A percentile compares a stretch with the other conserved stretches of the same genome.
Evolutionary conservation across 2,329 filamentous ascomycete species (phyloP).

Genomic region (Apiospora marii): DNA sequence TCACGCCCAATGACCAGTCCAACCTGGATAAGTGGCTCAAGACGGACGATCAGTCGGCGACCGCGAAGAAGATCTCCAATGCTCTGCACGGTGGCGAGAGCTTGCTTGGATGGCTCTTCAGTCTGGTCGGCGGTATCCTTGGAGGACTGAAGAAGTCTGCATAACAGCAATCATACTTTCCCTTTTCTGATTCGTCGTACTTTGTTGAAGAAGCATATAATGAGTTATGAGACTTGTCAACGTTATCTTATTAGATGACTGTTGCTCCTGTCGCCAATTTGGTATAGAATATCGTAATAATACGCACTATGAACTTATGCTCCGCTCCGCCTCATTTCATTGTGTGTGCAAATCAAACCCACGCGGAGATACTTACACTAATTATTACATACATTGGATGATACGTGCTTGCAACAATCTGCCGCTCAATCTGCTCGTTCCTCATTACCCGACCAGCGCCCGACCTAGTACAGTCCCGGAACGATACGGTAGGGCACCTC

Average conservation of each 20-base stretch:
- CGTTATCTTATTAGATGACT: background rate
- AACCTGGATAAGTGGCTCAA: conserved; percentile 34
- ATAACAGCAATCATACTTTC: background rate
- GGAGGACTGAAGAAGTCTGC: background rate
- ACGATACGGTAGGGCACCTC: conserved; percentile 47
- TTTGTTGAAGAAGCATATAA: background rate
- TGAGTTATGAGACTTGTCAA: background rate
- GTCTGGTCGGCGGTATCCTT: background rate
- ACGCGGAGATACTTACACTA: background rate
- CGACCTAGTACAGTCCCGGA: conserved; percentile 46
- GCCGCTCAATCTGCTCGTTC: background rate
- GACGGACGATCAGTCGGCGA: conserved; percentile 29
- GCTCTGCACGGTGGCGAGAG: conserved; percentile 32
- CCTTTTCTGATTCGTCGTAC: background rate
- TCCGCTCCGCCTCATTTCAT: background rate
- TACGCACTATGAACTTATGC: background rate
- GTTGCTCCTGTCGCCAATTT: background rate
- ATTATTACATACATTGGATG: background rate
- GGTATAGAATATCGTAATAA: background rate
- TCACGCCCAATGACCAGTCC: conserved; percentile 34
- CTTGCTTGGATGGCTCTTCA: conserved; percentile 19
- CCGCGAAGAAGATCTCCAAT: conserved; percentile 32
- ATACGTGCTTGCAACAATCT: background rate
- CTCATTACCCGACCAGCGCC: background rate
- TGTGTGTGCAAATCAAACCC: background rate